Percentiles rank a stretch among this genome's conserved stretches.
These are phyloP conservation scores for Melanomma pulvis-pyrius DNA, from an alignment of 495 filamentous ascomycete species.

Conservation along the genomic window DNA sequence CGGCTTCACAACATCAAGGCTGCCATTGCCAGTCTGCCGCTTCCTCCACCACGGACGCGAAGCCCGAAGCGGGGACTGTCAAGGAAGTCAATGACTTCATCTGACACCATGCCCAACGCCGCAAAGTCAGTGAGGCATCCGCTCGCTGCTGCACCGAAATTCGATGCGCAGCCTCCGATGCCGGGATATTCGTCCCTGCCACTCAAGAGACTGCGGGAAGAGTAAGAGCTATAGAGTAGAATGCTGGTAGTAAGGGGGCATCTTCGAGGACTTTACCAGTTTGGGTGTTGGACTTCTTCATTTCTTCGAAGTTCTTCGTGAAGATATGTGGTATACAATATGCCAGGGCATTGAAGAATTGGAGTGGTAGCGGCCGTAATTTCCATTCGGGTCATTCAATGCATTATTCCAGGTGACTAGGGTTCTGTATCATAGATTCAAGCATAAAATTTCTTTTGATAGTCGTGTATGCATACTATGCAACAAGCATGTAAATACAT, in stretches of 20 bases:
- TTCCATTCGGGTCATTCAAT: no score
- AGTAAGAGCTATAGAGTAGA: neutral
- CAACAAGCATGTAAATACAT: no score
- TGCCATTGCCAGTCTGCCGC: conserved; percentile 18
- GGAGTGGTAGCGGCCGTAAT: no score
- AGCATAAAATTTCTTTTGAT: no score
- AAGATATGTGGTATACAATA: no score
- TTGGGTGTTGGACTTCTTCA: no score
- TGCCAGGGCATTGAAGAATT: no score
- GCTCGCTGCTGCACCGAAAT: conserved; percentile 1
- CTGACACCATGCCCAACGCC: conserved; percentile 15
- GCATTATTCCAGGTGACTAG: no score
- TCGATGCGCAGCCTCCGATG: conserved; percentile 12
- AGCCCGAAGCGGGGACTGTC: conserved; percentile 20
- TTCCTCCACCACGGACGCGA: conserved; percentile 21
- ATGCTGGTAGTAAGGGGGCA: neutral
- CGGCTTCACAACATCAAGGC: conserved; percentile 19
- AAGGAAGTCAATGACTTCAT: conserved; percentile 19
- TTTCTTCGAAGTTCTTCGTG: no score
- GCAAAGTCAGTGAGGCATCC: conserved; percentile 15
- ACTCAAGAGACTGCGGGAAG: conserved; percentile 9
- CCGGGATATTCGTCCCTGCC: conserved; percentile 1
- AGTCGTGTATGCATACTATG: no score
- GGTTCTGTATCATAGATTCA: no score
- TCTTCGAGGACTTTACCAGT: no score